A percentile compares a stretch with the other conserved stretches of the same genome.
phyloP scores from a whole-genome alignment of 768 basidiomycete species.

The Leccinum rimulosum region DNA sequence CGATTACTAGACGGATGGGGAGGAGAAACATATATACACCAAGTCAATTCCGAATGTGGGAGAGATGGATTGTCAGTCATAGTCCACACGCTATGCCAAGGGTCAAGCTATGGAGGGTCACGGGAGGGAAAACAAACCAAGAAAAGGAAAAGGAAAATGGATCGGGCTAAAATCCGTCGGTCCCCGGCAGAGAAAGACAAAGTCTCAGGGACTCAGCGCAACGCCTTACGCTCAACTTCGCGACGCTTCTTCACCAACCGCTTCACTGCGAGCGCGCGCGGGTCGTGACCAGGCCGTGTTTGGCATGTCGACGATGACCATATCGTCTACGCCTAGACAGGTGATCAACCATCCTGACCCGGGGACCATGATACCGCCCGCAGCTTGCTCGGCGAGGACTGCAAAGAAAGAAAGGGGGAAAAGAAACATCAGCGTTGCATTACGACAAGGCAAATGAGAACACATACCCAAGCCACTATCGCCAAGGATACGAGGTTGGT shows the following conservation, averaged over 20 bases:
- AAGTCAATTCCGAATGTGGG: background rate
- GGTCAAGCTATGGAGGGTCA: background rate
- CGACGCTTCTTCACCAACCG: slow-evolving; percentile 78
- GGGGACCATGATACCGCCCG: slow-evolving; percentile 64
- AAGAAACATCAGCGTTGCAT: slow-evolving; percentile 5
- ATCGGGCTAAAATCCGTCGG: background rate
- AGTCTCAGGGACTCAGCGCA: slow-evolving; percentile 45
- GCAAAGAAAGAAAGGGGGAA: background rate
- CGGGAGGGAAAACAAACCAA: background rate
- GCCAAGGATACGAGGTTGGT: slow-evolving; percentile 82
- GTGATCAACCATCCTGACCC: slow-evolving; percentile 80
- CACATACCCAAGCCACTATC: slow-evolving; percentile 66
- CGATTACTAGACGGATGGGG: too few relatives aligned
- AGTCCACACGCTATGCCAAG: background rate
- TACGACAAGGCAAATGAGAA: background rate
- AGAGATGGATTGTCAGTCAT: background rate
- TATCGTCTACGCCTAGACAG: slow-evolving; percentile 83
- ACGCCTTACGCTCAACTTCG: slow-evolving; percentile 70
- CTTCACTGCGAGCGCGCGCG: slow-evolving; percentile 89
- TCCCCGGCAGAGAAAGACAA: background rate
- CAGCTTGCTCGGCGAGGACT: slow-evolving; percentile 88
- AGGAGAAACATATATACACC: too few relatives aligned
- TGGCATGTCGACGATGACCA: slow-evolving; percentile 89
- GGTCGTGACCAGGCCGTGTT: slow-evolving; percentile 84
- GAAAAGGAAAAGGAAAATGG: background rate